Evolutionary conservation across 2,329 filamentous ascomycete species (phyloP), one percentile per base, ranked within the genome.

Genomic region (Paraphaeosphaeria minitans): DNA sequence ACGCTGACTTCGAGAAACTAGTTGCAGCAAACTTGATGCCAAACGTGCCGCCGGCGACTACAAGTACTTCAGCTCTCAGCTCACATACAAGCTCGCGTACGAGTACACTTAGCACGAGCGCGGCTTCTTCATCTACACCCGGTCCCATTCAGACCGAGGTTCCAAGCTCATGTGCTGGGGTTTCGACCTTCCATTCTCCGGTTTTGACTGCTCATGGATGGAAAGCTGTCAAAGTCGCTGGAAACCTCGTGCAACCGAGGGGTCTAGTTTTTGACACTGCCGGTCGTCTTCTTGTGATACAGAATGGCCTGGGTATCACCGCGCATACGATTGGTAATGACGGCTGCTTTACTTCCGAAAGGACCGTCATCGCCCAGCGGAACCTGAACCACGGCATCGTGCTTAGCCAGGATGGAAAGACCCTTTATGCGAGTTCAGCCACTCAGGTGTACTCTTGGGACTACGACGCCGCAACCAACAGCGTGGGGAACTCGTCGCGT

Each of bases 271-370:
- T 80, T 51, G 79, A 81, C 56, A 65, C 58, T 8, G 66, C 66
- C 4, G 79, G 78, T 0, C 76, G 79, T 58, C 67, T 81, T 5
- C 70, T 81, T 3, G 66, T 81, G 8, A 67, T 80, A 2, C 74
- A 80, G 58, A 70, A 72, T 42, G 73, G 75, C 12, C 53, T 66
- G 22, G 79, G 79, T 1, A 74, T 81, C 22, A 74, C 69, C 24
- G 76, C 67, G 13, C 72, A 80, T 52, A 75, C 68, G n/a, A 58
- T 80, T 10, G 71, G 71, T 19, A 67, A 77, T 35, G 65, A 74
- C 53, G 76, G 76, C 8, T 74, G 71, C 37, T 58, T 72, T 9
- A 57, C 51, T 14, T 62, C 65, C 3, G 27, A 56, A 3, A 72
- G 69, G 45, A 66, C 60, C 0, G 21, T 74, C 9, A 56, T 74